Evolutionary conservation across 352 stramenopile species (phyloP).

Genomic region (Pythium periplocum): DNA sequence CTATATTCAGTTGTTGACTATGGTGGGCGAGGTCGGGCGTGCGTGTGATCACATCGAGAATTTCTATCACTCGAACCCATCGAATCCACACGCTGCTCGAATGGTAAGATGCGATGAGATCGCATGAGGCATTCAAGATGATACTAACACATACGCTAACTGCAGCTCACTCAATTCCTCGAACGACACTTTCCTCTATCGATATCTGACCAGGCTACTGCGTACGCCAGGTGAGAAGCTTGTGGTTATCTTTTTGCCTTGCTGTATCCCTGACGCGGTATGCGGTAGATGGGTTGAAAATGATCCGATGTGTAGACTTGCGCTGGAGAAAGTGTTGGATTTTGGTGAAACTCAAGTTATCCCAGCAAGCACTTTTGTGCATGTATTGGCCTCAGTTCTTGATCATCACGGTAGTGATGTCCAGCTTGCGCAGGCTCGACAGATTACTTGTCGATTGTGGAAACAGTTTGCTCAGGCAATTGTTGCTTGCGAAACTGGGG

Average conservation of each 20-base stretch:
- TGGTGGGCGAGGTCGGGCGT: conserved; percentile 48
- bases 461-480: conserved; percentile 46
- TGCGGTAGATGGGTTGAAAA: conserved; percentile 46
- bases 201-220: conserved; percentile 10
- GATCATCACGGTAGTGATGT: conserved; percentile 55
- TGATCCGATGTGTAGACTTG: conserved; percentile 35
- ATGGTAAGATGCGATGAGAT: conserved; percentile 37
- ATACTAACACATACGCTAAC: no score
- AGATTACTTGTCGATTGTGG: conserved; percentile 35
- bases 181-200: conserved; percentile 23
- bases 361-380: conserved; percentile 26
- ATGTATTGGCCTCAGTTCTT: conserved; percentile 34
- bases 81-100: conserved; percentile 51
- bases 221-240: conserved; percentile 12
- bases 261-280: no score
- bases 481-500: conserved; percentile 8
- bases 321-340: conserved; percentile 50
- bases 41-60: conserved; percentile 73
- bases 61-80: conserved; percentile 52
- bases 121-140: no score
- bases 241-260: no score
- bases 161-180: conserved; percentile 7
- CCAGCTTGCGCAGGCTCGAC: conserved; percentile 34
- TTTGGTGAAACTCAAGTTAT: conserved; percentile 34
- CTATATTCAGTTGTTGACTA: conserved; percentile 64